Evolutionary conservation across 441 rosid genomes (phyloP), one percentile per base, ranked within the genome.

Genomic region (Bruguiera hainesii): DNA sequence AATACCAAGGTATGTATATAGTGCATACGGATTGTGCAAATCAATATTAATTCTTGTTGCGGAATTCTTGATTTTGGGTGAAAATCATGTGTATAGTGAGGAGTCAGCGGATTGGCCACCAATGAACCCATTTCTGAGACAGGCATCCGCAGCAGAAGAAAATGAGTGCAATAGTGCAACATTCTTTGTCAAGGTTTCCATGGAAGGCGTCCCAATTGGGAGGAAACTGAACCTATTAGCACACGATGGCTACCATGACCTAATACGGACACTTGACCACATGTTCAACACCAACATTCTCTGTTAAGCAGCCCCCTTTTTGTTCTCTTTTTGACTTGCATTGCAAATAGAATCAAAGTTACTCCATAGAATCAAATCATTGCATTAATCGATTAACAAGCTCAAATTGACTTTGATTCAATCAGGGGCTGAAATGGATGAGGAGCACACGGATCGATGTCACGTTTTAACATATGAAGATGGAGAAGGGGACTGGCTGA

Each of bases 401-500:
- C 48, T 35, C 8, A n/a, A 13, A 50, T 49, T 31, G 37, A 33
- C 63, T 33, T 23, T 26, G 16, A 59, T 28, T 13, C 5, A 31
- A 23, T 52, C 83, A 93, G 98, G 98, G 96, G 84, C 97, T 20
- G 96, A 93, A 66, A 84, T 80, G 80, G 97, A 90, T 37, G 85
- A 76, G 63, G 83, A 79, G 67, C 79, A 84, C 50, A 62, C 61
- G 25, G 89, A 75, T 67, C 82, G 87, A 55, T 82, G 80, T 60
- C 96, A 87, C 66, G 96, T 94, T 46, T 69, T 94, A 73, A 89
- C 97, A 18, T 94, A 94, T 69, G 96, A 93, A 65, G 98, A 94
- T 73, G 84, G 80, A 76, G 98, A 94, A 84, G 97, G 94, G 31
- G 98, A 94, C 61, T 94, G 98, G 98, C 73, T 94, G 88, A 91